Conservation (phyloP, 768 basidiomycete species). For the Tephrocybe sp. region DNA sequence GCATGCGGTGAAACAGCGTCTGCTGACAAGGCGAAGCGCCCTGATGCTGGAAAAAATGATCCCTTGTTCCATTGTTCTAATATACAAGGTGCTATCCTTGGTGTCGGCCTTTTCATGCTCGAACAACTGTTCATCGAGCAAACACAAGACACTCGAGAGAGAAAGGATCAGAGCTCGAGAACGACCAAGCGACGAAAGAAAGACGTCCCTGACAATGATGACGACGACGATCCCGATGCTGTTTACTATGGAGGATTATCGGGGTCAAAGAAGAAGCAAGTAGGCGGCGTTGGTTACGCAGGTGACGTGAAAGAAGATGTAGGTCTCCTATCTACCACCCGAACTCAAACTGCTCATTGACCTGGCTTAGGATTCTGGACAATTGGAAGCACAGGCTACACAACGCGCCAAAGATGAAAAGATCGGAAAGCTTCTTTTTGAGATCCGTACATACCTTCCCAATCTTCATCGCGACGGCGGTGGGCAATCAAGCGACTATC, state of each 20-base stretch:
- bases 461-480: conserved; percentile 74
- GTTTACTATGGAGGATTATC: conserved; percentile 36
- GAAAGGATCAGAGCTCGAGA: conserved; percentile 32
- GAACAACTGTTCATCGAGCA: conserved; percentile 70
- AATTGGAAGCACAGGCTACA: conserved; percentile 69
- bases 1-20: conserved; percentile 73
- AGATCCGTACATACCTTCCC: conserved; percentile 82
- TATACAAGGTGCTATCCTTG: conserved; percentile 85
- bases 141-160: conserved; percentile 31
- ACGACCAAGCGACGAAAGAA: conserved; percentile 48
- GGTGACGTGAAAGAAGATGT: conserved; percentile 85
- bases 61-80: conserved; percentile 87
- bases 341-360: not conserved
- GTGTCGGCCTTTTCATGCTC: conserved; percentile 86
- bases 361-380: conserved; percentile 65
- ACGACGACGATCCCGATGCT: conserved; percentile 49
- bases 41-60: conserved; percentile 44
- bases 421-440: conserved; percentile 63
- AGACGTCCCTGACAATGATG: conserved; percentile 26
- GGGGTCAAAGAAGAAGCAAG: conserved; percentile 59
- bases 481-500: conserved; percentile 81
- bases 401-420: conserved; percentile 74
- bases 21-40: conserved; percentile 40
- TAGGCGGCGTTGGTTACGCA: conserved; percentile 82
- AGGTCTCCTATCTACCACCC: conserved; percentile 28